These are phyloP conservation scores for Asterophora lycoperdoides DNA, from an alignment of 768 basidiomycete genomes.

Conservation along the genomic window DNA sequence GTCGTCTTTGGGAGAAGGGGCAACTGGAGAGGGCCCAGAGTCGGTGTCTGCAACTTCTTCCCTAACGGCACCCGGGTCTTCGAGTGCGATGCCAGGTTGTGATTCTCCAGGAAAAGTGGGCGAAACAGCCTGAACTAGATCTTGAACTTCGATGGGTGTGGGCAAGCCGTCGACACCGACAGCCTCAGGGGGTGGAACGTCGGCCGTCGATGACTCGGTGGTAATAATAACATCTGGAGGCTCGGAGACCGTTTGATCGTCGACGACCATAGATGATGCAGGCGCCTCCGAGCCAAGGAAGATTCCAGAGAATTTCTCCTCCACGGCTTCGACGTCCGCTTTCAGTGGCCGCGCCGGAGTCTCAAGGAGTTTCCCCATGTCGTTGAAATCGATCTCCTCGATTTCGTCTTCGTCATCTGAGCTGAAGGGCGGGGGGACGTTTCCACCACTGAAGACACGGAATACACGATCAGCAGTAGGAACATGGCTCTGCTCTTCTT, in stretches of 20 bases:
- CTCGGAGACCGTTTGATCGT: background rate
- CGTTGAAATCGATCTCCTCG: constrained; percentile 65
- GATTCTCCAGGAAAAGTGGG: background rate
- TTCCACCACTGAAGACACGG: constrained; percentile 51
- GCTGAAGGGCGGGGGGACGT: constrained; percentile 2
- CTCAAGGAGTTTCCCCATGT: constrained; percentile 31
- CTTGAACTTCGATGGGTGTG: background rate
- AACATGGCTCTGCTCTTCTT: constrained; percentile 48
- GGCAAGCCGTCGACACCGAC: background rate
- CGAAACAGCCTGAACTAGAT: background rate
- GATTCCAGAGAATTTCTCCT: constrained; percentile 36
- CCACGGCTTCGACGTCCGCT: constrained; percentile 16
- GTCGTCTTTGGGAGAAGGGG: background rate
- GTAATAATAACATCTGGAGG: background rate
- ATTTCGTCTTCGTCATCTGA: constrained; percentile 31
- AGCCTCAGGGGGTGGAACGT: background rate
- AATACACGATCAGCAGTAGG: constrained; percentile 71
- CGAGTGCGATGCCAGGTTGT: too few species aligned
- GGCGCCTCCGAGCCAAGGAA: constrained; percentile 11
- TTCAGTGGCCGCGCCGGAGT: constrained; percentile 6
- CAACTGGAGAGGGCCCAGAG: constrained; percentile 46
- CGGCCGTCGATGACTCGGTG: background rate
- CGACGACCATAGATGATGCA: background rate
- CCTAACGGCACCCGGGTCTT: constrained; percentile 1
- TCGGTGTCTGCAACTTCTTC: constrained; percentile 56